Conservation (phyloP, 73 alveolate species). For the Symbiodinium pilosum region DNA sequence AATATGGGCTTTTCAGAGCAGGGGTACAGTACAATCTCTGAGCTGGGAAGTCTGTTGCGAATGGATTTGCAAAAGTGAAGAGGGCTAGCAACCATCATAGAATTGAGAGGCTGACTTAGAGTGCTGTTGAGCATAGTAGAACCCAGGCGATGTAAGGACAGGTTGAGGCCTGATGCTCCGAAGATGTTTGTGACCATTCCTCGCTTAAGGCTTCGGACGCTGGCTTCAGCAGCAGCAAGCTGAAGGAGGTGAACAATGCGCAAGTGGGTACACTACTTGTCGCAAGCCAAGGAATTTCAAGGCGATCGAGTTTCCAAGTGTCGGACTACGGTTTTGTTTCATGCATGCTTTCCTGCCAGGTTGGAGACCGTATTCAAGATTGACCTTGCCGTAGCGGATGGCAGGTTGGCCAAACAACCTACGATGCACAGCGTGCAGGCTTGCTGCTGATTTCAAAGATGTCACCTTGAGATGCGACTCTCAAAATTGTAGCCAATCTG, state of each 20-base stretch:
- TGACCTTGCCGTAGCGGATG: slow-evolving; percentile 41
- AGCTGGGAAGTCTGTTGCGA: too few species aligned
- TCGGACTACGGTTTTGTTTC: background rate
- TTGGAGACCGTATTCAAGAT: slow-evolving; percentile 15
- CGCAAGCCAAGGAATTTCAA: slow-evolving; percentile 16
- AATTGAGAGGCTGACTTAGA: too few species aligned
- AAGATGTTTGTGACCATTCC: background rate
- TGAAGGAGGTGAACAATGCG: slow-evolving; percentile 13
- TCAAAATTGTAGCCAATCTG: background rate
- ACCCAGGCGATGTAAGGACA: too few species aligned
- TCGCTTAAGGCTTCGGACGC: background rate
- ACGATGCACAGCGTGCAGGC: slow-evolving; percentile 76
- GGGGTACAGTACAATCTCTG: too few species aligned
- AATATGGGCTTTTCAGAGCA: too few species aligned
- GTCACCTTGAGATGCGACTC: too few species aligned
- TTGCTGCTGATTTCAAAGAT: background rate
- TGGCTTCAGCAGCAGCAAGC: slow-evolving; percentile 28
- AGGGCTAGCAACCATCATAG: too few species aligned
- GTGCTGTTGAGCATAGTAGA: too few species aligned
- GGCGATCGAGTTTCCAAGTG: background rate
- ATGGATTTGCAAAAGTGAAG: too few species aligned
- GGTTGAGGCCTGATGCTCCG: too few species aligned
- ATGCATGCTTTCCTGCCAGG: background rate
- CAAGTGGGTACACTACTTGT: slow-evolving; percentile 47
- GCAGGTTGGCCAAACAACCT: slow-evolving; percentile 12